A percentile compares a stretch with the other conserved stretches of the same genome.
phyloP scores from a whole-genome alignment of 768 basidiomycete species.

The Cyclocybe aegerita region DNA sequence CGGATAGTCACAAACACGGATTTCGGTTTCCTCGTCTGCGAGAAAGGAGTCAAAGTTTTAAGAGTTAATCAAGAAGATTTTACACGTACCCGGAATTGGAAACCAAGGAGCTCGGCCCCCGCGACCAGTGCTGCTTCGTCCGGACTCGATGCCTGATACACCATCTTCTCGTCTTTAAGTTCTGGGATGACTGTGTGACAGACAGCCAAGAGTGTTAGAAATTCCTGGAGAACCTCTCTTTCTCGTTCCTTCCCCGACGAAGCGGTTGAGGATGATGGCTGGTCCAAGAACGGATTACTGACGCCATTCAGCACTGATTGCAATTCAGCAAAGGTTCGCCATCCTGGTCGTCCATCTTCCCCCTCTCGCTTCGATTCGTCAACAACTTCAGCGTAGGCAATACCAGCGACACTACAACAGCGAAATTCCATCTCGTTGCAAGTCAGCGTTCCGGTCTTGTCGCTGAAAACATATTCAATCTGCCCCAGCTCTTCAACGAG shows the following conservation, averaged over 20 bases:
- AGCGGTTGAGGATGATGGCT: conserved; percentile 30
- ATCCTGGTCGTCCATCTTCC: conserved; percentile 58
- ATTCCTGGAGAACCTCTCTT: conserved; percentile 61
- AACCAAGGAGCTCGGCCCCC: conserved; percentile 90
- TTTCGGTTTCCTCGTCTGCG: conserved; percentile 90
- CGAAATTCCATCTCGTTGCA: conserved; percentile 99
- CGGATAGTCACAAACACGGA: conserved; percentile 88
- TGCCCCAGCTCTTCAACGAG: conserved; percentile 98
- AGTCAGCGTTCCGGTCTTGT: conserved; percentile 94
- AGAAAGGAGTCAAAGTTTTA: conserved; percentile 3
- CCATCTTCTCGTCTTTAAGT: conserved; percentile 81
- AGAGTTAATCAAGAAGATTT: background rate
- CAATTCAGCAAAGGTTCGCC: conserved; percentile 83
- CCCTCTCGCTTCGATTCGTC: conserved; percentile 80
- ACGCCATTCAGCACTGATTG: conserved; percentile 49
- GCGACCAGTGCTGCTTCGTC: conserved; percentile 96
- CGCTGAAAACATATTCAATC: conserved; percentile 94
- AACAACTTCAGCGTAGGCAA: conserved; percentile 86
- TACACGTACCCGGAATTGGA: conserved; percentile 84
- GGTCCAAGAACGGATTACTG: conserved; percentile 60
- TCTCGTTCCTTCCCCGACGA: conserved; percentile 36
- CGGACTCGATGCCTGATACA: conserved; percentile 95
- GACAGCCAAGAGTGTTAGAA: conserved; percentile 84
- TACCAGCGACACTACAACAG: conserved; percentile 85
- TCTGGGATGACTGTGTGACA: conserved; percentile 99